Percentiles rank a stretch among this genome's conserved stretches.
Conservation (phyloP, 2,329 filamentous ascomycete genomes). For the Diplocarpon mali region DNA sequence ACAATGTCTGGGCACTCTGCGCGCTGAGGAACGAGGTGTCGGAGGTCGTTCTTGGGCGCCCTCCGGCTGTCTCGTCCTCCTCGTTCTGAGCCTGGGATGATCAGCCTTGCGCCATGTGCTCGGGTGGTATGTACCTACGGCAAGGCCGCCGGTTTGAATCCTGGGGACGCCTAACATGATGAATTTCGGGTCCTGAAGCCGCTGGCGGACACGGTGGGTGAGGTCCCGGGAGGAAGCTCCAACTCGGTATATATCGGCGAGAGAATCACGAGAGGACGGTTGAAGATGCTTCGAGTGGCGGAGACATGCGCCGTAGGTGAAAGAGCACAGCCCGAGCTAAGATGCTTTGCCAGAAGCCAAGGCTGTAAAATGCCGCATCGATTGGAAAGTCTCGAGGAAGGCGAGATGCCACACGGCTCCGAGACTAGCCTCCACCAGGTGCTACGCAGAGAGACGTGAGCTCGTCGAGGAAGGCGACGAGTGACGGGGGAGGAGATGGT, state of each 20-base stretch:
- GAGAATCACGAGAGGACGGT: background rate
- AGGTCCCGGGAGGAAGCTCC: background rate
- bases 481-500: too few species aligned
- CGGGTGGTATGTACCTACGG: slow-evolving; percentile 1
- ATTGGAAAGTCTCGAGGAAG: background rate
- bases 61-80: slow-evolving; percentile 2
- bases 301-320: background rate
- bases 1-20: slow-evolving; percentile 5
- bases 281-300: slow-evolving; percentile 1
- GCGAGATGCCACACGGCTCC: background rate
- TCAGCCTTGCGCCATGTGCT: slow-evolving; percentile 1
- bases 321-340: slow-evolving; percentile 2
- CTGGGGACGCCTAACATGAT: slow-evolving; percentile 3
- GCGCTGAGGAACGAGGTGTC: slow-evolving; percentile 7
- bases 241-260: slow-evolving; percentile 3
- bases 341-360: background rate
- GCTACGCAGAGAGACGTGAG: too few species aligned
- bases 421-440: too few species aligned
- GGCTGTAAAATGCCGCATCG: slow-evolving; percentile 1
- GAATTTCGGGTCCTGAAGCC: background rate
- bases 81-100: slow-evolving; percentile 1
- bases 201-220: background rate
- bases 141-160: slow-evolving; percentile 4
- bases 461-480: too few species aligned
- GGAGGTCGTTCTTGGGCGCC: slow-evolving; percentile 3